A percentile compares a stretch with the other conserved stretches of the same genome.
These are phyloP conservation scores for Apiotrichum sp. DNA, from an alignment of 1,284 basidiomycete genomes.

Conservation along the genomic window DNA sequence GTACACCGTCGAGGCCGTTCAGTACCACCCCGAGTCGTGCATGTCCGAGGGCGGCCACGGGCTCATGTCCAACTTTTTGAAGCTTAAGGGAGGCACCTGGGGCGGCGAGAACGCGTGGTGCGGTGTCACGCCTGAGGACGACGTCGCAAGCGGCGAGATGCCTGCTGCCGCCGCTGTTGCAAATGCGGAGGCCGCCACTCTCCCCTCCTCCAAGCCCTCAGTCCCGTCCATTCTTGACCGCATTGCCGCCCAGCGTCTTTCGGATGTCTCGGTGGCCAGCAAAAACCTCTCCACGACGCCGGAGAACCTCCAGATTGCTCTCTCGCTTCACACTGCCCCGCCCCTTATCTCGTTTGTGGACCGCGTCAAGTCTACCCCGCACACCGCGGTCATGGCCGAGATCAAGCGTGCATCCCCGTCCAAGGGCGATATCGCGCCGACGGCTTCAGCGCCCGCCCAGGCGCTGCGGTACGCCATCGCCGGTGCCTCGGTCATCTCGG, in stretches of 20 bases:
- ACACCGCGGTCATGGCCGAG: constrained; percentile 75
- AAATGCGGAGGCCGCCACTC: not conserved
- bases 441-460: constrained; percentile 72
- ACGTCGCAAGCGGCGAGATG: not conserved
- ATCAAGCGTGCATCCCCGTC: constrained; percentile 92
- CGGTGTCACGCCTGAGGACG: constrained; percentile 51
- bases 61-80: constrained; percentile 78
- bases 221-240: constrained; percentile 66
- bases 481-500: constrained; percentile 87
- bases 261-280: constrained; percentile 61
- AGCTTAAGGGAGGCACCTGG: constrained; percentile 77
- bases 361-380: constrained; percentile 54
- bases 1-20: constrained; percentile 84
- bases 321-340: constrained; percentile 72
- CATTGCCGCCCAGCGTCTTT: constrained; percentile 63
- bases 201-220: not conserved
- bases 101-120: constrained; percentile 67
- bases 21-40: constrained; percentile 97
- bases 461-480: constrained; percentile 84
- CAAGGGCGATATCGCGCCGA: constrained; percentile 77
- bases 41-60: constrained; percentile 79
- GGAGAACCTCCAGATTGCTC: constrained; percentile 56
- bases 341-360: constrained; percentile 65
- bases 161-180: not conserved
- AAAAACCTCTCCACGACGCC: constrained; percentile 66